Base-by-base conservation (phyloP, 805 yeast genomes). In the Komagataella ulmi region DNA sequence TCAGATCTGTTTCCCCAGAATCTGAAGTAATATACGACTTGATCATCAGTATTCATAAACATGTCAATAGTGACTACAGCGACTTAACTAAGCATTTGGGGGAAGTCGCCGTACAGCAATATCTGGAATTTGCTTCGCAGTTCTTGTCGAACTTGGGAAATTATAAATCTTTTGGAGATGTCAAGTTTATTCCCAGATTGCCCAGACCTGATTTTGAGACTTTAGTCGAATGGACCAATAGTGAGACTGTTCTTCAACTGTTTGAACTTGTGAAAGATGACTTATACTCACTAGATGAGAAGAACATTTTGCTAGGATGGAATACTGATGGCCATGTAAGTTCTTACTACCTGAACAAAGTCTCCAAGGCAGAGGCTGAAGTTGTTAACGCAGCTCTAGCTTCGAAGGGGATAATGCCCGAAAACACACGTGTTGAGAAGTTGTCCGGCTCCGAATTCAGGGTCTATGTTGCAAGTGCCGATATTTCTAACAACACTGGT, bases 81-180 rank as follows among this genome's bases (percentile, higher is more conserved):
- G 59, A 58, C 23, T 59, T 76, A 30, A 45, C 43, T 8, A 57
- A 58, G 8, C 61, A 61, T 45, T 62, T 72, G 17, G 62, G 72
- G 7, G 68, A 66, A 12, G 70, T 68, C 1, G 65, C 64, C 7
- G 70, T 71, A 17, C 61, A 66, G 46, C 62, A 64, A 17, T 86
- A 84, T 63, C 68, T 87, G 63, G 87, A 83, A 61, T 88, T 79
- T 64, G 84, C 82, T 30, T 83, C 88, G 45, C 91, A 85, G 69
- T 81, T 85, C 60, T 69, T 85, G 55, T 71, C 82, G 44, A 85
- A 85, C 65, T 71, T 82, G 64, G 93, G 93, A 57, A 85, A 85
- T 61, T 85, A 77, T 68, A 88, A 84, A 67, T 83, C 93, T 1
- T 88, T 88, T 64, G 97, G 97, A 57, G 96, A 88, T 67, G 79